phyloP scores from a whole-genome alignment of 2,329 filamentous ascomycete species.

The Diaporthe vaccinii region DNA sequence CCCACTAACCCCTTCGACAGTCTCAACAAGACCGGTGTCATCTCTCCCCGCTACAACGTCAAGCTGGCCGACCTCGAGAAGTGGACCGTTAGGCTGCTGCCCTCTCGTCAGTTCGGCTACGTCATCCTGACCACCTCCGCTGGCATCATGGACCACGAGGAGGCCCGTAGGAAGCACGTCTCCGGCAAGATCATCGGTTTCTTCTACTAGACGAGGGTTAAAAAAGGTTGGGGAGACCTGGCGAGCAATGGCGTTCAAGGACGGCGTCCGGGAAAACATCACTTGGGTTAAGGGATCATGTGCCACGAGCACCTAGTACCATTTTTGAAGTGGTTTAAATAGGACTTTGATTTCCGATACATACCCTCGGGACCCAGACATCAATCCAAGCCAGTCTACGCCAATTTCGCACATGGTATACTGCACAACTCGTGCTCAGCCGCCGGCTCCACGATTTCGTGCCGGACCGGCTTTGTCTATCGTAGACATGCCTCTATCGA shows the following conservation, averaged over 20 bases:
- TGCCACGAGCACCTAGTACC: conserved; percentile 28
- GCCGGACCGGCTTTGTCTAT: background rate
- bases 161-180: conserved; percentile 98
- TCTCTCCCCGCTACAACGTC: conserved; percentile 99
- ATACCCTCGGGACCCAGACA: conserved; percentile 22
- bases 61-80: conserved; percentile 98
- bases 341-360: conserved; percentile 33
- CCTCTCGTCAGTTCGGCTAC: conserved; percentile 99
- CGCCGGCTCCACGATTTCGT: no score
- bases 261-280: conserved; percentile 35
- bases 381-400: conserved; percentile 31
- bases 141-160: conserved; percentile 99
- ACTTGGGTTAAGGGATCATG: conserved; percentile 29
- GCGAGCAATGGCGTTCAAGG: conserved; percentile 45
- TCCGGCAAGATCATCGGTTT: conserved; percentile 99
- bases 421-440: background rate
- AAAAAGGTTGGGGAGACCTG: conserved; percentile 38
- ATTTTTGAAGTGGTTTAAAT: conserved; percentile 35
- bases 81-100: conserved; percentile 99
- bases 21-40: conserved; percentile 99
- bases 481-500: background rate
- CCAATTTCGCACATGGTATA: background rate
- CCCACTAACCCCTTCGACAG: conserved; percentile 49
- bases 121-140: conserved; percentile 99
- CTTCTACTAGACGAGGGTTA: conserved; percentile 82